Evolutionary conservation across 805 yeast species (phyloP).

Genomic region (Zygotorulaspora sp.): DNA sequence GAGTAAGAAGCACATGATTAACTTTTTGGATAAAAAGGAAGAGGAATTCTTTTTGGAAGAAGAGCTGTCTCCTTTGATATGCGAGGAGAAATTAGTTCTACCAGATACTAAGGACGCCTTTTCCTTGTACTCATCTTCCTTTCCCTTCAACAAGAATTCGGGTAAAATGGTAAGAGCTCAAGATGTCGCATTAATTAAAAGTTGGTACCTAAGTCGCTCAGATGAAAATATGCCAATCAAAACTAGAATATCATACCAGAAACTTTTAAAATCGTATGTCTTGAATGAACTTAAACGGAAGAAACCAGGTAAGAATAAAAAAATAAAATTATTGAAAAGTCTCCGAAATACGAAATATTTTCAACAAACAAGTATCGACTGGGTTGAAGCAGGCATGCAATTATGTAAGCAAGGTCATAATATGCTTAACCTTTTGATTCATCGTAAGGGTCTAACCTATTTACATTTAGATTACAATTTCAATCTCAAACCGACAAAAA

Average conservation of each 20-base stretch:
- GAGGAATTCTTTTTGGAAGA: conserved; percentile 33
- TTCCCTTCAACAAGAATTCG: conserved; percentile 73
- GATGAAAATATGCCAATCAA: conserved; percentile 62
- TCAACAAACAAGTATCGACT: conserved; percentile 86
- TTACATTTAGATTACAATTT: conserved; percentile 93
- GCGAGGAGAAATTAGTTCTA: conserved; percentile 42
- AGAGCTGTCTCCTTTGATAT: conserved; percentile 49
- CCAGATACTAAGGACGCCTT: conserved; percentile 54
- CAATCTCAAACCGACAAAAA: conserved; percentile 92
- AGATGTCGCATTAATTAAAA: conserved; percentile 79
- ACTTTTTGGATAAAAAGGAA: conserved; percentile 37
- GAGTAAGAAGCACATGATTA: conserved; percentile 14
- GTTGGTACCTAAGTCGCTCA: conserved; percentile 74
- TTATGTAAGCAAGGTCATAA: conserved; percentile 90
- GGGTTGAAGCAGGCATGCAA: conserved; percentile 98
- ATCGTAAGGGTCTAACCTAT: conserved; percentile 85
- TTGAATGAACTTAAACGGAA: conserved; percentile 60
- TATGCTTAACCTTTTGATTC: conserved; percentile 85
- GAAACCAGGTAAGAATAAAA: conserved; percentile 43
- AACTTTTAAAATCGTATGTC: conserved; percentile 72
- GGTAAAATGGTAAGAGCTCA: conserved; percentile 78
- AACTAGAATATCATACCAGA: conserved; percentile 83
- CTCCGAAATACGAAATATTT: conserved; percentile 80
- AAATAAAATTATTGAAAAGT: conserved; percentile 56
- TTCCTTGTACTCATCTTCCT: conserved; percentile 72